phyloP scores from a whole-genome alignment of 352 stramenopile species.

The Aphanomyces cochlioides region DNA sequence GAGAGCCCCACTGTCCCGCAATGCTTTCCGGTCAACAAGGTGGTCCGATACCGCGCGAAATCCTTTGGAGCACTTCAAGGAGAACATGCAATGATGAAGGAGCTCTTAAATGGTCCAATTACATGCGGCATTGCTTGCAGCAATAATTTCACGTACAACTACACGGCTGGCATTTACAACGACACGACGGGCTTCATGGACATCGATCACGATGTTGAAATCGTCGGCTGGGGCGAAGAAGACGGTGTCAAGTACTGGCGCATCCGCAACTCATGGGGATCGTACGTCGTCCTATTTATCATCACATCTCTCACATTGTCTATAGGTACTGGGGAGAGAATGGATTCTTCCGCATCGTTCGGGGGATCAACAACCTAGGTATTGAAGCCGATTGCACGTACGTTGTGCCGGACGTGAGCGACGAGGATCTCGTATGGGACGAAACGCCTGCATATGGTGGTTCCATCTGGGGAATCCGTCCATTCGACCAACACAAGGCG shows the following conservation, averaged over 20 bases:
- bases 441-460: constrained; percentile 66
- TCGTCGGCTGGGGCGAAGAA: constrained; percentile 90
- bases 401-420: constrained; percentile 76
- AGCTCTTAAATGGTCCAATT: constrained; percentile 31
- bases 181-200: constrained; percentile 29
- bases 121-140: constrained; percentile 32
- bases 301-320: neutral
- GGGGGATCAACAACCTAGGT: constrained; percentile 75
- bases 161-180: constrained; percentile 32
- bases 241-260: constrained; percentile 95
- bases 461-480: constrained; percentile 74
- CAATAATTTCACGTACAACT: constrained; percentile 30
- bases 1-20: constrained; percentile 15
- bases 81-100: constrained; percentile 33
- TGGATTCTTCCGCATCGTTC: constrained; percentile 94
- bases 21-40: constrained; percentile 32
- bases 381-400: constrained; percentile 91
- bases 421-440: constrained; percentile 81
- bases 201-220: constrained; percentile 76
- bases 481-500: constrained; percentile 64
- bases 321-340: constrained; percentile 89
- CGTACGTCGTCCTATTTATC: constrained; percentile 26
- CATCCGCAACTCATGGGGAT: constrained; percentile 93
- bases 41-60: constrained; percentile 31
- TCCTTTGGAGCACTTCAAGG: constrained; percentile 24